phyloP scores from a whole-genome alignment of 768 basidiomycete genomes.

The Hypholoma sublateritium region DNA sequence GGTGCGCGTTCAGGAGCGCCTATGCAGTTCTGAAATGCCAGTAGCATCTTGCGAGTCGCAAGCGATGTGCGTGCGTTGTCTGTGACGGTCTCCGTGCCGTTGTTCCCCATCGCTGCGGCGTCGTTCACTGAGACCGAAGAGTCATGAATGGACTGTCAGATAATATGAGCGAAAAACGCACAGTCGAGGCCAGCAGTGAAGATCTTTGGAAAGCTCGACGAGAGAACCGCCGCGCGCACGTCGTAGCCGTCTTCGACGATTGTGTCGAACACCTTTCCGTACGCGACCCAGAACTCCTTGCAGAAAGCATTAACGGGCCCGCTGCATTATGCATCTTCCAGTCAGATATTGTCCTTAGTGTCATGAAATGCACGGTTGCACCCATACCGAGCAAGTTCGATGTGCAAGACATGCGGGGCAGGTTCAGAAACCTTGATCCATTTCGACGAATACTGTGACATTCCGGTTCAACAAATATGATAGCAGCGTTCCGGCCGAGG shows the following conservation, averaged over 20 bases:
- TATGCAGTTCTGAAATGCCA: conserved; percentile 70
- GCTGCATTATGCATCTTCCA: conserved; percentile 28
- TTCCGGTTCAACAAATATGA: background rate
- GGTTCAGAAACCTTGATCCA: conserved; percentile 51
- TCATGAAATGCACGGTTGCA: background rate
- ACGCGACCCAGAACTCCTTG: conserved; percentile 69
- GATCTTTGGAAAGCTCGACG: conserved; percentile 65
- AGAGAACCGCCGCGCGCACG: conserved; percentile 72
- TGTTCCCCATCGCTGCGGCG: conserved; percentile 23
- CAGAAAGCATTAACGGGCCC: conserved; percentile 69
- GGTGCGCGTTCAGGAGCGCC: conserved; percentile 63
- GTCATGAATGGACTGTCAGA: background rate
- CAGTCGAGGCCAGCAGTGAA: conserved; percentile 88
- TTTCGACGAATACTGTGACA: conserved; percentile 37
- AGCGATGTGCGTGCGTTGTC: conserved; percentile 59
- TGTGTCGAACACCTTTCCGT: conserved; percentile 58
- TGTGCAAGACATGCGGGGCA: conserved; percentile 41
- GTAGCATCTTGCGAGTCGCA: conserved; percentile 44
- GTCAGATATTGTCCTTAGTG: background rate
- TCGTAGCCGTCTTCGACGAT: conserved; percentile 49
- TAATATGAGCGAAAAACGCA: conserved; percentile 28
- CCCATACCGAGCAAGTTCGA: conserved; percentile 44
- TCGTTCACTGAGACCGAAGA: conserved; percentile 27
- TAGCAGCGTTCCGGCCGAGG: background rate
- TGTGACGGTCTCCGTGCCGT: conserved; percentile 17